Percentiles rank a stretch among this genome's conserved stretches.
Conservation (phyloP, 768 basidiomycete genomes). For the Candolleomyces efflorescens region DNA sequence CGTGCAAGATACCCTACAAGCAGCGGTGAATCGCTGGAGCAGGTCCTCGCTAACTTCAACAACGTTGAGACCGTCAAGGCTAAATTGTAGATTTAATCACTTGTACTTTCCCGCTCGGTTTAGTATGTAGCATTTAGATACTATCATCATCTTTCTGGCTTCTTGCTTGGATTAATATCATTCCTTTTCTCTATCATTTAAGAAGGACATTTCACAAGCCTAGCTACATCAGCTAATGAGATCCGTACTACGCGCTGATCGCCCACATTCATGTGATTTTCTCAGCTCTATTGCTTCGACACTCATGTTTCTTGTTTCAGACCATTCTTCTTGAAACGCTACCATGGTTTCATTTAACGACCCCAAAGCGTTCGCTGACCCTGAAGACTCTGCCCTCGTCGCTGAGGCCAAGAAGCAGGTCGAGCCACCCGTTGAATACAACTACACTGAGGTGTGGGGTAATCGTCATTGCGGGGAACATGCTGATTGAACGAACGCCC, state of each 20-base stretch:
- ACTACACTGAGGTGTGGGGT: constrained; percentile 61
- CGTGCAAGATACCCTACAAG: constrained; percentile 79
- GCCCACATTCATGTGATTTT: constrained; percentile 17
- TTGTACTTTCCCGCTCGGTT: background rate
- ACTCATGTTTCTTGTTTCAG: background rate
- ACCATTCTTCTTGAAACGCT: background rate
- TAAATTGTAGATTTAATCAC: constrained; percentile 38
- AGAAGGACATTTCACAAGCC: too few relatives aligned
- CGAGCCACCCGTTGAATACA: constrained; percentile 54
- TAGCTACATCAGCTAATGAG: too few relatives aligned
- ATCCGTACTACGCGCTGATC: too few relatives aligned
- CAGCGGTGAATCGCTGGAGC: constrained; percentile 71
- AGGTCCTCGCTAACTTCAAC: constrained; percentile 51
- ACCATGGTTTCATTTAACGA: constrained; percentile 37
- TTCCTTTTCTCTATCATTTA: background rate
- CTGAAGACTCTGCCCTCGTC: constrained; percentile 81
- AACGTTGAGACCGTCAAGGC: constrained; percentile 45
- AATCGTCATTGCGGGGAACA: background rate
- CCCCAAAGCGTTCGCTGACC: constrained; percentile 57
- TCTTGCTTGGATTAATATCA: constrained; percentile 2
- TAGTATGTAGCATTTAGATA: background rate
- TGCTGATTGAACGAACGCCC: background rate
- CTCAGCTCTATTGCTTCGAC: background rate
- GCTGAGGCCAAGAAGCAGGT: constrained; percentile 70
- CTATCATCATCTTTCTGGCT: background rate